These are phyloP conservation scores for Pelargonium myrrhifolium DNA, from an alignment of 441 rosid species.

Conservation along the genomic window DNA sequence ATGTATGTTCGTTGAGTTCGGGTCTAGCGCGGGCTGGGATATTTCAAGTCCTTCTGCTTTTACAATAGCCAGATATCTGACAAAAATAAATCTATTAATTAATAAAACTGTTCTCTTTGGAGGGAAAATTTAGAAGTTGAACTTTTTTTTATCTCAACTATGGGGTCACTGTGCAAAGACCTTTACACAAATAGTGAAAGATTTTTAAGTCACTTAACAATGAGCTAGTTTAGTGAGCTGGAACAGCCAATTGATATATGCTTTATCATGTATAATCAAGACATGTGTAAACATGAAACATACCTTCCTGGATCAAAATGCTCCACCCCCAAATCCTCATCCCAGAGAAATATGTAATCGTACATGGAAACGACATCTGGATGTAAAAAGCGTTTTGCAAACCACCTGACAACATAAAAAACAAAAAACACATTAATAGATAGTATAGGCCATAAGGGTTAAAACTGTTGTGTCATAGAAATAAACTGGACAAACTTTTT, in stretches of 20 bases:
- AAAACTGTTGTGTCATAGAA: neutral
- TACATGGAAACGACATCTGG: constrained; percentile 74
- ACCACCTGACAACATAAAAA: constrained; percentile 60
- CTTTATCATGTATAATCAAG: too few relatives aligned
- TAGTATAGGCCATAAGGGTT: neutral
- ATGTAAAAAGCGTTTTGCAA: constrained; percentile 93
- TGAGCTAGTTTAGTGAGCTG: too few relatives aligned
- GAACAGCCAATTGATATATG: too few relatives aligned
- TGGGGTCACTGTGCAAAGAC: too few relatives aligned
- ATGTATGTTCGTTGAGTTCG: constrained; percentile 81
- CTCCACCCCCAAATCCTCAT: constrained; percentile 86
- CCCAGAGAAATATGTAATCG: constrained; percentile 92
- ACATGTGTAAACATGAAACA: neutral
- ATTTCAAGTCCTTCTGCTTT: constrained; percentile 81
- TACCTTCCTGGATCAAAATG: constrained; percentile 75
- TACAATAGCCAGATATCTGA: constrained; percentile 71
- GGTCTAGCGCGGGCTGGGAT: constrained; percentile 95
- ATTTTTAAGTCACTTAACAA: too few relatives aligned
- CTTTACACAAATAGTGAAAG: too few relatives aligned
- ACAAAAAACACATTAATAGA: neutral
- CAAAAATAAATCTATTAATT: neutral
- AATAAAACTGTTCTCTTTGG: constrained; percentile 3
- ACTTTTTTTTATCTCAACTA: too few relatives aligned
- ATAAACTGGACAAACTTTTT: neutral
- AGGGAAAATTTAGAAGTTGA: neutral